Base-by-base conservation (phyloP, 306 rosid species). In the Ammopiptanthus mongolicus region DNA sequence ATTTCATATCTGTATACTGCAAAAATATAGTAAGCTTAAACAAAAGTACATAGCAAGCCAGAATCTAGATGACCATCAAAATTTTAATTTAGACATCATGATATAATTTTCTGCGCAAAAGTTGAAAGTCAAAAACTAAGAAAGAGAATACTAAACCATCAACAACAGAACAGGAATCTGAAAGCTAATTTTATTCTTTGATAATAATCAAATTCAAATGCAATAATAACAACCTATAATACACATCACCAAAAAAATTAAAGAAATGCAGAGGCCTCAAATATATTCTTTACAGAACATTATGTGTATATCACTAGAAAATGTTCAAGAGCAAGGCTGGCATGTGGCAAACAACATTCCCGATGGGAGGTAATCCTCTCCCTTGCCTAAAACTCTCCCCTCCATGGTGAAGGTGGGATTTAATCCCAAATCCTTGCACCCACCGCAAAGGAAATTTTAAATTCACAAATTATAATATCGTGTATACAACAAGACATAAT, bases 1-100 rank as follows among this genome's bases (percentile, higher is more conserved):
- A 59, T 61, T 70, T 52, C 68, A 33, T 44, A 53, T 83, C 83
- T 78, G 77, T 56, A 64, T 78, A 76, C 98, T 94, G 86, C 61
- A 80, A 23, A 80, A 65, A 53, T 47, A 72, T 76, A 73, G 44
- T 70, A 69, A 67, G 86, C 44, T 72, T 65, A 74, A 64, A 59
- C 62, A 67, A 58, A 18, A 56, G 23, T 22, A 28, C 59, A 61
- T 42, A 51, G 52, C 77, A 76, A 52, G 66, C 42, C 51, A 71
- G 34, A 60, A 65, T 71, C 22, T 23, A 80, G 39, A 68, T 36
- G 17, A 55, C 19, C 8, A 62, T 73, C 57, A 60, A 65, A 80
- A 59, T 53, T 55, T 62, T 19, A 51, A 69, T 33, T n/a, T 14
- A 12, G 69, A 56, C 23, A 66, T 29, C 22, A 36, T 56, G 48